Evolutionary conservation across 148 eudicot species (phyloP).

Genomic region (Heliamphora exappendiculata): DNA sequence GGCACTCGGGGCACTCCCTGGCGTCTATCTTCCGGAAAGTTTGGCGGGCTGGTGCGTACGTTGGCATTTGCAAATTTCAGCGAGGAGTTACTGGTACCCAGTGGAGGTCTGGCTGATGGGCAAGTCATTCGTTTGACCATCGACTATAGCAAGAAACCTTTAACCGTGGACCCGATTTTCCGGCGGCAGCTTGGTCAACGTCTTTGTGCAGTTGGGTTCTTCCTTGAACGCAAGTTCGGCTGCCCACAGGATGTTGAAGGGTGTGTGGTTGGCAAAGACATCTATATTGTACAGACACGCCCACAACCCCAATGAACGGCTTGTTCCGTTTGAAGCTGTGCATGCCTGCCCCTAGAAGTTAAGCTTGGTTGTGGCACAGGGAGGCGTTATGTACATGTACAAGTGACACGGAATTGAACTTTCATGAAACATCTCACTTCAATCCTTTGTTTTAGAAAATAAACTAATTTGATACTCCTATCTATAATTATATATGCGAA

Average conservation of each 20-base stretch:
- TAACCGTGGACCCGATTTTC: conserved; percentile 59
- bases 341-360: background rate
- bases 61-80: conserved; percentile 91
- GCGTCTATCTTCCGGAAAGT: conserved; percentile 66
- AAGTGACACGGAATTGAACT: background rate
- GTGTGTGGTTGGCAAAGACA: conserved; percentile 72
- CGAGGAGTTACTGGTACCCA: conserved; percentile 62
- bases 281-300: conserved; percentile 79
- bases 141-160: conserved; percentile 77
- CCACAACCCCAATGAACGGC: conserved; percentile 51
- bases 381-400: background rate
- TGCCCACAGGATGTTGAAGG: conserved; percentile 92
- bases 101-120: conserved; percentile 61
- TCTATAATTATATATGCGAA: background rate
- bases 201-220: conserved; percentile 74
- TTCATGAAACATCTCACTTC: background rate
- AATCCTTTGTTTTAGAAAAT: background rate
- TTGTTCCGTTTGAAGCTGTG: background rate
- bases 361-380: background rate
- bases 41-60: conserved; percentile 58
- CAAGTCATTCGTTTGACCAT: conserved; percentile 56
- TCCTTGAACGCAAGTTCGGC: conserved; percentile 76
- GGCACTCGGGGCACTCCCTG: conserved; percentile 94
- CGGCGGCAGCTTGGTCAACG: conserved; percentile 67
- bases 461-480: background rate